phyloP scores from a whole-genome alignment of 2,329 filamentous ascomycete genomes.

The Colletotrichum liriopes region DNA sequence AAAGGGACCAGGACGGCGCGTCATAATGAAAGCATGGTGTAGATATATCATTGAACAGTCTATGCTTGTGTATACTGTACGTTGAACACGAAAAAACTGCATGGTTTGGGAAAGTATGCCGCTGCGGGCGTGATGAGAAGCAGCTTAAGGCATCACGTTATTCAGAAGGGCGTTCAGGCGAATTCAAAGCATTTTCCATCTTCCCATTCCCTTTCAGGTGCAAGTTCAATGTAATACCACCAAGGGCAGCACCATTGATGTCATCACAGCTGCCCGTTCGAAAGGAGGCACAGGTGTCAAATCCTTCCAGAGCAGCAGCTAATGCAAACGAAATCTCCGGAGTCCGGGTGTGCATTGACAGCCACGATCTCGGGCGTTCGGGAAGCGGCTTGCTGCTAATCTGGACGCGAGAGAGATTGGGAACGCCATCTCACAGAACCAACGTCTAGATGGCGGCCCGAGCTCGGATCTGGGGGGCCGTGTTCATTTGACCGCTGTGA shows the following conservation, averaged over 20 bases:
- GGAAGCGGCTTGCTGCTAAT: background rate
- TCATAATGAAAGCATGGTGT: slow-evolving; percentile 42
- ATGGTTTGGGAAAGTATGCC: slow-evolving; percentile 21
- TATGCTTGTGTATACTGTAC: slow-evolving; percentile 44
- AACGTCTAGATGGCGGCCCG: background rate
- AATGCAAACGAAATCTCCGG: slow-evolving; percentile 9
- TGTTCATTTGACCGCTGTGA: background rate
- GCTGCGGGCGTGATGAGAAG: slow-evolving; percentile 2
- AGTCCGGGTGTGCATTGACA: slow-evolving; percentile 12
- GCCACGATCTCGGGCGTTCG: background rate
- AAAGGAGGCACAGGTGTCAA: background rate
- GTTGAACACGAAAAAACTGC: slow-evolving; percentile 34
- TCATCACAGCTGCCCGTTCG: background rate
- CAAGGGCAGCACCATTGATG: background rate
- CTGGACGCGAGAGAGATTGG: background rate
- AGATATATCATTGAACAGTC: slow-evolving; percentile 45
- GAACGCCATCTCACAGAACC: background rate
- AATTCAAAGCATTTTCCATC: slow-evolving; percentile 29
- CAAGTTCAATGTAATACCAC: background rate
- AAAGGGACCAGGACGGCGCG: slow-evolving; percentile 19
- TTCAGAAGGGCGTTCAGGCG: slow-evolving; percentile 13
- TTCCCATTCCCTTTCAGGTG: background rate
- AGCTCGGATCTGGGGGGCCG: background rate
- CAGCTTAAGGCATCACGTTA: slow-evolving; percentile 8
- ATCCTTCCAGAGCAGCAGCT: background rate